Evolutionary conservation across 306 rosid species (phyloP), one percentile per base, ranked within the genome.

Genomic region (Notholithocarpus densiflorus): DNA sequence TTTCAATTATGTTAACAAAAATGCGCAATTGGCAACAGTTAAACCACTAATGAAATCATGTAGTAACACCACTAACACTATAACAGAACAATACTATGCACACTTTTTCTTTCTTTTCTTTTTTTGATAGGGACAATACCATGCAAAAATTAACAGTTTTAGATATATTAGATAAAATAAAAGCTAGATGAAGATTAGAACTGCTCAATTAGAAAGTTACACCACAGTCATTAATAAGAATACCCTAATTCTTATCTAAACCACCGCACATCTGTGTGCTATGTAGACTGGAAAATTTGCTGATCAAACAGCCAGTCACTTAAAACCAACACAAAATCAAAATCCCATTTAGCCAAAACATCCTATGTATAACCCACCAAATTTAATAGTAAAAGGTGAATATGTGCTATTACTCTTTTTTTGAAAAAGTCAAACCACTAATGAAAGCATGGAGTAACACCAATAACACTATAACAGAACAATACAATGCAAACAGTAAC

Each of bases 321-420:
- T 51, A 72, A 23, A 72, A 70, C 60, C 73, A 75, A 51, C 56
- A 24, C 34, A 45, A 70, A 76, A 80, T 72, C 65, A 68, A 77
- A 79, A 78, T 31, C 55, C 77, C 53, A 48, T 48, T 56, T 77
- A 3, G 51, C 82, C 82, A 82, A 74, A 80, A 65, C 71, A 79
- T 73, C 74, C 85, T 81, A 81, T 80, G 87, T 78, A 89, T 83
- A 80, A 78, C 84, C 72, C 37, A 45, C 14, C 76, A 48, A 74
- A 71, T 51, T 66, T 27, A 54, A 78, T 74, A 80, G 74, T 60
- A 83, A 82, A 48, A 80, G 81, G 81, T 82, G 82, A 83, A 52
- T 86, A 90, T 87, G 82, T 90, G 88, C 91, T 86, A 87, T 76
- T 85, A 85, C 78, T 82, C 93, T 88, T 86, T 84, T 76, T 61